Percentiles rank a stretch among this genome's conserved stretches.
Evolutionary conservation across 345 rosid species (phyloP).

Genomic region (Eucalyptus virginea): DNA sequence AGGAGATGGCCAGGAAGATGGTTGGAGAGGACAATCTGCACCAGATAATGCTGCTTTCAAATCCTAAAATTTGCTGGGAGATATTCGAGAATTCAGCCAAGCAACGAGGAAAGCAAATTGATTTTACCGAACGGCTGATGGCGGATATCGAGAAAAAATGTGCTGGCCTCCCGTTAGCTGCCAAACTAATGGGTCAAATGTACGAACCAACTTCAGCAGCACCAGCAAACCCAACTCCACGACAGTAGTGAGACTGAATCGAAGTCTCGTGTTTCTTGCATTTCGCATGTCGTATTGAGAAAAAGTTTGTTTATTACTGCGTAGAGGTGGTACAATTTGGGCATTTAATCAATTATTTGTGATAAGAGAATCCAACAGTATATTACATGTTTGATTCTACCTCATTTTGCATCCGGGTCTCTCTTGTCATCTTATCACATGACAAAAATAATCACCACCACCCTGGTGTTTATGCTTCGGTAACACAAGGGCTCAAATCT

Average conservation of each 20-base stretch:
- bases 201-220: not conserved
- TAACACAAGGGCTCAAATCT: not conserved
- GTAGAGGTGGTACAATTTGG: not conserved
- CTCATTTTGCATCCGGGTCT: not conserved
- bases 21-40: conserved; percentile 29
- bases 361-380: rapidly evolving
- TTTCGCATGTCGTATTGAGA: not conserved
- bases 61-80: conserved; percentile 10
- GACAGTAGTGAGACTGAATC: not conserved
- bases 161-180: conserved; percentile 33
- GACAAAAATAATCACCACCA: not conserved
- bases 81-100: conserved; percentile 12
- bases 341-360: not conserved
- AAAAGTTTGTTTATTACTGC: not conserved
- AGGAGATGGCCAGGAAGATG: conserved; percentile 14
- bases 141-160: conserved; percentile 20
- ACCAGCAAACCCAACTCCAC: not conserved
- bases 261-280: not conserved
- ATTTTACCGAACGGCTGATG: not conserved
- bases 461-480: not conserved
- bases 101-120: not conserved
- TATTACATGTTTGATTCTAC: not conserved
- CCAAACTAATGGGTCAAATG: conserved; percentile 13
- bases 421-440: not conserved
- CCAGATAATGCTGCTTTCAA: conserved; percentile 6